Base-by-base conservation (phyloP, 306 rosid species). In the Mimosa bimucronata region DNA sequence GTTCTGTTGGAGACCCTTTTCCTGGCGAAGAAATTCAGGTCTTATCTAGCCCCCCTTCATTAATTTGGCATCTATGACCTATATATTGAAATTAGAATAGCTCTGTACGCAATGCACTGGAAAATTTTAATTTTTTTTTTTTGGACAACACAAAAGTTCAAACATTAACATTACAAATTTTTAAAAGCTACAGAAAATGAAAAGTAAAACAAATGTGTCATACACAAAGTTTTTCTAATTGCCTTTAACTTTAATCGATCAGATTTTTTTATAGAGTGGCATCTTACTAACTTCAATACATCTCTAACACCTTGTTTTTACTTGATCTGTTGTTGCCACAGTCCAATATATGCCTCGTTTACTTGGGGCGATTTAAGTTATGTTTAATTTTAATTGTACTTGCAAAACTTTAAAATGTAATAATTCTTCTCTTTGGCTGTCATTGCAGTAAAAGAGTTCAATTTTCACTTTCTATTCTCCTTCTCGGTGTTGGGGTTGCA, bases 401-500 rank as follows among this genome's bases (percentile, higher is more conserved):
- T 76, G 25, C 61, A 7, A 48, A 34, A 9, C 21, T 74, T 66
- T 80, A 38, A 76, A 55, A 29, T 76, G 46, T 48, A 71, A 60
- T 88, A 28, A 85, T 61, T 31, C 2, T 69, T 81, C 30, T 82
- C 4, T 15, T 26, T 53, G 75, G 40, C 25, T 80, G 52, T 76
- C 79, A 55, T 60, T 76, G 76, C 85, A 82, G 86, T 64, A 85
- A 61, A 85, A 88, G 88, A 76, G 87, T 92, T 74, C 98, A 95
- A 85, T 80, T 90, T 69, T 88, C 98, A 42, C 97, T 95, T 67
- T 66, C 12, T 6, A 15, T 91, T 79, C 97, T 95, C 65, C 96
- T 95, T 82, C 13, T 91, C 28, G 98, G 98, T 72, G 98, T 95
- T 73, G 98, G 98, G 77, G 90, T 95, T 82, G 98, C 97, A 38